Percentiles rank a stretch among this genome's conserved stretches.
These are phyloP conservation scores for Podospora australis DNA, from an alignment of 495 filamentous ascomycete species.

Conservation along the genomic window DNA sequence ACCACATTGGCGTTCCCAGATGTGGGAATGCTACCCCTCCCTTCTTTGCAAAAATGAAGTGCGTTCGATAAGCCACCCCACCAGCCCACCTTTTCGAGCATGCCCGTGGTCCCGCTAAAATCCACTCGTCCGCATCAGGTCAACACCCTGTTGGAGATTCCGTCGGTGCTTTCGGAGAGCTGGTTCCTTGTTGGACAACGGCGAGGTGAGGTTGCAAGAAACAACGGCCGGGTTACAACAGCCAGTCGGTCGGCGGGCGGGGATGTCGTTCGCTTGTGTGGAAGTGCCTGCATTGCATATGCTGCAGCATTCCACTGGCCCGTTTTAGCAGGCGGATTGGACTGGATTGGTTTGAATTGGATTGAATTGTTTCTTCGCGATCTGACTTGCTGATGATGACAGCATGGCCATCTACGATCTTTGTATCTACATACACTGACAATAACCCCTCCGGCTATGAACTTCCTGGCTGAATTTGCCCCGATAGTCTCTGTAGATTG, in stretches of 20 bases:
- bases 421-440: no score
- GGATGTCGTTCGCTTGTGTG: no score
- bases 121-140: background rate
- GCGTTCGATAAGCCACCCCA: slow-evolving; percentile 15
- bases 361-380: no score
- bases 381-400: no score
- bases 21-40: slow-evolving; percentile 16
- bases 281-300: slow-evolving; percentile 5
- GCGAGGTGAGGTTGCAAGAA: slow-evolving; percentile 1
- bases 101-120: background rate
- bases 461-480: slow-evolving; percentile 4
- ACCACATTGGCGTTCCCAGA: slow-evolving; percentile 18
- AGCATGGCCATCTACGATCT: no score
- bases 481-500: slow-evolving; percentile 4
- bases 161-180: slow-evolving; percentile 11
- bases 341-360: no score
- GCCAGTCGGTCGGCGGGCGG: no score
- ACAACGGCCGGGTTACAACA: no score
- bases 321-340: background rate
- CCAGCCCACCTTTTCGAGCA: slow-evolving; percentile 1
- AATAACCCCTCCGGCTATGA: slow-evolving; percentile 1
- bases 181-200: slow-evolving; percentile 6
- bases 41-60: slow-evolving; percentile 11
- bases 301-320: slow-evolving; percentile 1
- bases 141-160: no score